A percentile compares a stretch with the other conserved stretches of the same genome.
Evolutionary conservation across 2,329 filamentous ascomycete species (phyloP).

Genomic region (Epichloe uncinata): DNA sequence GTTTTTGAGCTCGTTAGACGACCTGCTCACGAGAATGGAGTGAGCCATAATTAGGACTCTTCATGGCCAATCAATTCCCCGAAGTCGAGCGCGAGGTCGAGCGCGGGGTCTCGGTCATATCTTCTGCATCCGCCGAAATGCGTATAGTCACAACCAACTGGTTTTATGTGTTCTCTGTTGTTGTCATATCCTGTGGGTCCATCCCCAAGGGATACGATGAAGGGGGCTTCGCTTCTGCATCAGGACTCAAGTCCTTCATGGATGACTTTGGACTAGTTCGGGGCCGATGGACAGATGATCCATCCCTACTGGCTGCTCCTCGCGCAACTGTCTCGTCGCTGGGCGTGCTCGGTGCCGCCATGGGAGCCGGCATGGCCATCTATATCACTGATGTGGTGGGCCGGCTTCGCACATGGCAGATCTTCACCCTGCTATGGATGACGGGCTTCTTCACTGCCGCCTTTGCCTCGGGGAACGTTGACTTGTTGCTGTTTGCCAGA

Average conservation of each 20-base stretch:
- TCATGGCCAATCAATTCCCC: not conserved
- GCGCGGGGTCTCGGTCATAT: not conserved
- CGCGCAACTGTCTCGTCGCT: constrained; percentile 42
- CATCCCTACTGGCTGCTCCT: constrained; percentile 31
- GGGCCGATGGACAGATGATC: constrained; percentile 28
- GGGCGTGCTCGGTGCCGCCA: constrained; percentile 38
- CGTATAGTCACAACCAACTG: constrained; percentile 13
- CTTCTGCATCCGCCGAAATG: not conserved
- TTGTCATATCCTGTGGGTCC: constrained; percentile 34
- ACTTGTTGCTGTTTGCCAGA: constrained; percentile 36
- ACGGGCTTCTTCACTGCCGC: constrained; percentile 35
- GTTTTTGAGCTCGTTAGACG: too few relatives aligned
- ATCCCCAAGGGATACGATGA: constrained; percentile 46
- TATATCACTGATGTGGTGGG: constrained; percentile 36
- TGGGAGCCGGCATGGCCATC: constrained; percentile 34
- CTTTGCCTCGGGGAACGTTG: constrained; percentile 38
- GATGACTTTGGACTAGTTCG: constrained; percentile 31
- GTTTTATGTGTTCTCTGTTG: constrained; percentile 31
- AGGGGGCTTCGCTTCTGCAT: constrained; percentile 39
- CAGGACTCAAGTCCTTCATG: constrained; percentile 33
- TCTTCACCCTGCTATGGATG: constrained; percentile 33
- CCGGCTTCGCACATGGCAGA: constrained; percentile 33
- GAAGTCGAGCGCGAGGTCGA: not conserved
- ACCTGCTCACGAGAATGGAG: too few relatives aligned
- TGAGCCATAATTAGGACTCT: too few relatives aligned